Conservation (phyloP, 805 yeast species). For the Nakazawaea anatomiae region DNA sequence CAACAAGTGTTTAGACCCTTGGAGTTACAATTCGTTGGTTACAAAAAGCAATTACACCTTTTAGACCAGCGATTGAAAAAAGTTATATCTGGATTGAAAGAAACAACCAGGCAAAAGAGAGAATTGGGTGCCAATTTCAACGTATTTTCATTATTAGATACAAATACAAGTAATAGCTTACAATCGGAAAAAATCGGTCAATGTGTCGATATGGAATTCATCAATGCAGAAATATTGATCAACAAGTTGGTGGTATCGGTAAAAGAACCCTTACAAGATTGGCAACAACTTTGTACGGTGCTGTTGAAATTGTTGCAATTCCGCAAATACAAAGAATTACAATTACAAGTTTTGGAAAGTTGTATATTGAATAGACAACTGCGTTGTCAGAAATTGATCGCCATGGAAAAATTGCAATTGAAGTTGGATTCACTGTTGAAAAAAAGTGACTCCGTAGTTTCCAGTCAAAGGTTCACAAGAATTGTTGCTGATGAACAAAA, state of each 20-base stretch:
- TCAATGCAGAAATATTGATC: conserved; percentile 41
- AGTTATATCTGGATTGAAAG: conserved; percentile 33
- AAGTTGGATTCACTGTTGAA: conserved; percentile 21
- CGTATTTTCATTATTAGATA: conserved; percentile 43
- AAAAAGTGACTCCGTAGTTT: conserved; percentile 21
- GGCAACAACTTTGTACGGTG: conserved; percentile 37
- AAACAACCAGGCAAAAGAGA: conserved; percentile 32
- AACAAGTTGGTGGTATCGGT: conserved; percentile 33
- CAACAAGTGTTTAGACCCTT: conserved; percentile 19
- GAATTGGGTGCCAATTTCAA: conserved; percentile 55
- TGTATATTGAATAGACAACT: conserved; percentile 32
- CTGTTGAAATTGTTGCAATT: conserved; percentile 40
- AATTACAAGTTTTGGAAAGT: conserved; percentile 35
- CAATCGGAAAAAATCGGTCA: conserved; percentile 47
- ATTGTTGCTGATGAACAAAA: neutral
- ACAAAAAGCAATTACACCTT: conserved; percentile 15
- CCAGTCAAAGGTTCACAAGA: neutral
- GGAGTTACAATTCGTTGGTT: conserved; percentile 16
- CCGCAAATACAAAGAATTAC: conserved; percentile 47
- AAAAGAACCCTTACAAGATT: conserved; percentile 46
- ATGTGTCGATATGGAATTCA: conserved; percentile 42
- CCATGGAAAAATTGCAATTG: conserved; percentile 17
- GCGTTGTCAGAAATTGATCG: conserved; percentile 20
- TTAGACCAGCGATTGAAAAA: conserved; percentile 33
- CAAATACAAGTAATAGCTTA: conserved; percentile 8